Evolutionary conservation across 2,329 filamentous ascomycete genomes (phyloP).

Genomic region (Ophiostoma sp.): DNA sequence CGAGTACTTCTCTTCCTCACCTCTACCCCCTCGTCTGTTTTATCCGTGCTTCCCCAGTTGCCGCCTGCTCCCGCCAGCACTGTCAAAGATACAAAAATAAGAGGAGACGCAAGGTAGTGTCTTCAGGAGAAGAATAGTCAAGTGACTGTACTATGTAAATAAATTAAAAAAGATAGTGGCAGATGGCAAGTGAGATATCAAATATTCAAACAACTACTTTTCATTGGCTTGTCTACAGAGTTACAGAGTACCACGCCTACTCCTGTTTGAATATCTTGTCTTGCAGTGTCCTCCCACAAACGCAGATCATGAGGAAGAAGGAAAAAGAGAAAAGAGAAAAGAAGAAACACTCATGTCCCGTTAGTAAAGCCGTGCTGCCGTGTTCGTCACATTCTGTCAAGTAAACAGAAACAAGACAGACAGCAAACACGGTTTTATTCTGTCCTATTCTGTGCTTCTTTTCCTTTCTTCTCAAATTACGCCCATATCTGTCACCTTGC

Average conservation of each 20-base stretch:
- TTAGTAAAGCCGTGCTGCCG: neutral
- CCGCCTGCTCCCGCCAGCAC: constrained; percentile 6
- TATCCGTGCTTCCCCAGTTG: constrained; percentile 5
- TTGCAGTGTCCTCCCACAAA: neutral
- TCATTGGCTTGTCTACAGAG: neutral
- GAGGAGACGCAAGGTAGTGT: constrained; percentile 5
- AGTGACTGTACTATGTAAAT: no score
- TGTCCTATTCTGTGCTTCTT: neutral
- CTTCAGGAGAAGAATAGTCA: neutral
- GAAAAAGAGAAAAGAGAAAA: neutral
- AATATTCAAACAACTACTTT: neutral
- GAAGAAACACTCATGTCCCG: neutral
- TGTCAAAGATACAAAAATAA: constrained; percentile 15
- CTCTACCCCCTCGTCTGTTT: constrained; percentile 16
- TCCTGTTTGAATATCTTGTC: constrained; percentile 1
- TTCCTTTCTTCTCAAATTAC: neutral
- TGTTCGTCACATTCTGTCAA: neutral
- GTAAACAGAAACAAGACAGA: neutral
- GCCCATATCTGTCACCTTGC: neutral
- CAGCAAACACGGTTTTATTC: neutral
- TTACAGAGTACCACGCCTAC: neutral
- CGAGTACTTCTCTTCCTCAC: neutral
- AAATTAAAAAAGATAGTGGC: neutral
- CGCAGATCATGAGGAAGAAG: neutral
- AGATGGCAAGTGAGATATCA: neutral